A percentile compares a stretch with the other conserved stretches of the same genome.
These are phyloP conservation scores for Prosopis cineraria DNA, from an alignment of 306 rosid species.

Conservation along the genomic window DNA sequence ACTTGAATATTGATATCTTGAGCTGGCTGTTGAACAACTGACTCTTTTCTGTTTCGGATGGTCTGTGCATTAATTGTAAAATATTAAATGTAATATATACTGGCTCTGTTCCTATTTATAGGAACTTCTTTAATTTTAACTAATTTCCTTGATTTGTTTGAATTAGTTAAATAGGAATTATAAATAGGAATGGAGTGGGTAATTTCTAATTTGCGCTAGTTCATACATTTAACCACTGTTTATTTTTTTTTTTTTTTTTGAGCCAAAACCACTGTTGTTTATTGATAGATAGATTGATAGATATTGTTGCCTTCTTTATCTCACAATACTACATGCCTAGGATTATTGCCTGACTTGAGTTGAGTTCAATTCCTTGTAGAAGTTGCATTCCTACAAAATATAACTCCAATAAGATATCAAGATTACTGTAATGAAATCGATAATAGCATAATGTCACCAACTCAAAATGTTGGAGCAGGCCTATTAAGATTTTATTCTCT, in stretches of 20 bases:
- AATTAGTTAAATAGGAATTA: background rate
- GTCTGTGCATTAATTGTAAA: background rate
- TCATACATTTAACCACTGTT: background rate
- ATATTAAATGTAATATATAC: background rate
- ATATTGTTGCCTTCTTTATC: background rate
- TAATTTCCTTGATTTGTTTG: background rate
- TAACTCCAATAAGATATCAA: background rate
- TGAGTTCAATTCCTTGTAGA: background rate
- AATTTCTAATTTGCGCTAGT: background rate
- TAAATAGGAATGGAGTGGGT: background rate
- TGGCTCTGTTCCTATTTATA: background rate
- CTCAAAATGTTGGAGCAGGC: background rate
- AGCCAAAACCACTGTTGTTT: background rate
- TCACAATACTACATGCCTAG: background rate
- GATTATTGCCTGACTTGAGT: background rate
- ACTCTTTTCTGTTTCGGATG: background rate
- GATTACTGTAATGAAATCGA: background rate
- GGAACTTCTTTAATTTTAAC: background rate
- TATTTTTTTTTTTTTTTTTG: too few relatives aligned
- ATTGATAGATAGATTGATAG: background rate
- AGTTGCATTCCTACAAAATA: constrained; percentile 4
- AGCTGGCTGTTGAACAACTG: background rate
- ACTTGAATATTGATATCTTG: background rate
- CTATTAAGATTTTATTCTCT: background rate
- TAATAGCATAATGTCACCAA: background rate